Percentiles rank a stretch among this genome's conserved stretches.
Conservation (phyloP, 345 rosid genomes). For the Lepidium didymum region DNA sequence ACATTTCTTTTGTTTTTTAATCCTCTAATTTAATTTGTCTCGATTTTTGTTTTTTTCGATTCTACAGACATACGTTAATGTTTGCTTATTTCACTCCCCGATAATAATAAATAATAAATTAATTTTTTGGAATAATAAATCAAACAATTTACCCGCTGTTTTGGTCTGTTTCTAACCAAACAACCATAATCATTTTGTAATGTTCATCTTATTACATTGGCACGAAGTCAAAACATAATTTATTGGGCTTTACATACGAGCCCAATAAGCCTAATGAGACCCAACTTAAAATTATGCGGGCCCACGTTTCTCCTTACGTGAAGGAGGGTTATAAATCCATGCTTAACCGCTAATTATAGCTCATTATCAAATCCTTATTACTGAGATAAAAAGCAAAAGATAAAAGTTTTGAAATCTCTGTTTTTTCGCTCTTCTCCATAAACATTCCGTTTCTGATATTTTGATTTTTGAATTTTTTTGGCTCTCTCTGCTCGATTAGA, state of each 20-base stretch:
- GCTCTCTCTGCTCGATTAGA: slow-evolving; percentile 20
- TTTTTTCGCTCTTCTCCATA: slow-evolving; percentile 23
- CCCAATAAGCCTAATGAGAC: not conserved
- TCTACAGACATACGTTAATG: slow-evolving; percentile 38
- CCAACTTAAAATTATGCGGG: not conserved
- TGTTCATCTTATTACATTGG: not conserved
- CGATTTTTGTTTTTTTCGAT: slow-evolving; percentile 26
- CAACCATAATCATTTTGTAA: slow-evolving; percentile 21
- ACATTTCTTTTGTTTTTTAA: not conserved
- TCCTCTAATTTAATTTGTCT: slow-evolving; percentile 12
- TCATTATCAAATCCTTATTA: slow-evolving; percentile 6
- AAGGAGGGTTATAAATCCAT: not conserved
- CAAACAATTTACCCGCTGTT: slow-evolving; percentile 10
- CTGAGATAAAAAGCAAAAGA: slow-evolving; percentile 24
- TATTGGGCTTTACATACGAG: not conserved
- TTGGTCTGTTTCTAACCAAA: slow-evolving; percentile 31
- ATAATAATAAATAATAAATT: no score
- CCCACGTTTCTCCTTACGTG: slow-evolving; percentile 2
- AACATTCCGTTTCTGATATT: slow-evolving; percentile 27
- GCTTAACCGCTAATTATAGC: not conserved
- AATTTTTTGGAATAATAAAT: no score
- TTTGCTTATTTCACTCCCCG: slow-evolving; percentile 33
- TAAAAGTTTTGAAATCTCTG: not conserved
- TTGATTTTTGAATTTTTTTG: slow-evolving; percentile 21
- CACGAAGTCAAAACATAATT: not conserved